These are phyloP conservation scores for Amaranthus cruentus DNA, from an alignment of 148 eudicot genomes.

Conservation along the genomic window DNA sequence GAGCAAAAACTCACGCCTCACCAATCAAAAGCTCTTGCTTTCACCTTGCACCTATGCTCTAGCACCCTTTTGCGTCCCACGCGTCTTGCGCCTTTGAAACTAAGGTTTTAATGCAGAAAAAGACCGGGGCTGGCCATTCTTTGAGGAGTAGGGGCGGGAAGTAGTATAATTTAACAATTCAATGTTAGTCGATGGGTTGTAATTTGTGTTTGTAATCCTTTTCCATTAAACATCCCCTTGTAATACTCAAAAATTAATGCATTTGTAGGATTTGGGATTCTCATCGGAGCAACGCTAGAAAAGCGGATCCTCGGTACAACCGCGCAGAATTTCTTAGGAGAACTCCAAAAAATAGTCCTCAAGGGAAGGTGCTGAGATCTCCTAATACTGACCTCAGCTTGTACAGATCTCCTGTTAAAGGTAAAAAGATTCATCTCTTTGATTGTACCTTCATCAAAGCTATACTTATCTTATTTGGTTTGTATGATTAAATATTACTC, in stretches of 20 bases:
- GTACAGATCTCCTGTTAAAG: constrained; percentile 31
- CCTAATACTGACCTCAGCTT: constrained; percentile 18
- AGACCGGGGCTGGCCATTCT: not conserved
- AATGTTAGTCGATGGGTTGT: not conserved
- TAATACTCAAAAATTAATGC: not conserved
- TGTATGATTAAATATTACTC: not conserved
- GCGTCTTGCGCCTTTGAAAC: not conserved
- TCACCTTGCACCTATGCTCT: not conserved
- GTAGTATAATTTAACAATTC: not conserved
- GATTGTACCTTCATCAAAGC: not conserved
- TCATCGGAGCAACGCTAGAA: constrained; percentile 19
- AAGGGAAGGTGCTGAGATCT: constrained; percentile 16
- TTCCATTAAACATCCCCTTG: not conserved
- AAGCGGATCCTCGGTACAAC: constrained; percentile 16
- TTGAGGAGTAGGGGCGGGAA: not conserved
- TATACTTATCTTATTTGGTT: not conserved
- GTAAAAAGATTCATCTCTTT: constrained; percentile 5
- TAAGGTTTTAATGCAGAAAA: too few relatives aligned
- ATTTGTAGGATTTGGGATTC: constrained; percentile 8
- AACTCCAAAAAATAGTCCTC: constrained; percentile 22
- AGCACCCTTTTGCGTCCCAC: not conserved
- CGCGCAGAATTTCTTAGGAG: constrained; percentile 30
- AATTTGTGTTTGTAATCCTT: not conserved
- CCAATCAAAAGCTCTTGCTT: not conserved
- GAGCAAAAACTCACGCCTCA: too few relatives aligned